Conservation (phyloP, 2,329 filamentous ascomycete genomes). For the Neofusicoccum parvum region DNA sequence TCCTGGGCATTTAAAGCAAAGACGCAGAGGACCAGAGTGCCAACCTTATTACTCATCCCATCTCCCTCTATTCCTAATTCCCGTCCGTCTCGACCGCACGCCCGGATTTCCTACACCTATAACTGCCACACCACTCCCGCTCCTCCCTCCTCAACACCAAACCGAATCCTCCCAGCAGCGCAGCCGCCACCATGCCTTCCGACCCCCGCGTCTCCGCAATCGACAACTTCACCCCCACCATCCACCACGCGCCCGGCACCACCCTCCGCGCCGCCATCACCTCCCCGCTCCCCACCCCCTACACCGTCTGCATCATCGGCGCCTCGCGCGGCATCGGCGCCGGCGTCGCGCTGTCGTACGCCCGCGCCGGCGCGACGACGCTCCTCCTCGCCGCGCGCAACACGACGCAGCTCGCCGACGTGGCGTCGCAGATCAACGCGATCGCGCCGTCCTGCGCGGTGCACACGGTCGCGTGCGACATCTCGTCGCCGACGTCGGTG, state of each 20-base stretch:
- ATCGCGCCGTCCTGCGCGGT: background rate
- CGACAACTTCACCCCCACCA: slow-evolving; percentile 20
- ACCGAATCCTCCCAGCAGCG: background rate
- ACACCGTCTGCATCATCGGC: slow-evolving; percentile 35
- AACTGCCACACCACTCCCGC: background rate
- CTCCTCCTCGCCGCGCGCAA: slow-evolving; percentile 47
- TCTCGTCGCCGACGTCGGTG: slow-evolving; percentile 33
- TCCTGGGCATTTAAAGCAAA: background rate
- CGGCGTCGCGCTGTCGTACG: slow-evolving; percentile 34
- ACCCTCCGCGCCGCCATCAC: slow-evolving; percentile 51
- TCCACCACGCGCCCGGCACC: slow-evolving; percentile 51
- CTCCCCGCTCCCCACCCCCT: background rate
- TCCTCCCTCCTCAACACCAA: background rate
- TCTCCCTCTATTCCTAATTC: background rate
- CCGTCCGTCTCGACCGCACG: background rate
- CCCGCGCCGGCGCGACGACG: slow-evolving; percentile 41
- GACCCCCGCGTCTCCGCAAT: slow-evolving; percentile 10
- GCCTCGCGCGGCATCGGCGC: slow-evolving; percentile 34
- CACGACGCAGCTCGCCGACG: slow-evolving; percentile 30
- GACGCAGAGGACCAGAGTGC: background rate
- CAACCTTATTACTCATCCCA: background rate
- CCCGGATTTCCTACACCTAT: background rate
- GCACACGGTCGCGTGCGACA: slow-evolving; percentile 29
- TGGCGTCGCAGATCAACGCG: slow-evolving; percentile 3
- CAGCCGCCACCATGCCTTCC: background rate